A percentile compares a stretch with the other conserved stretches of the same genome.
phyloP scores from a whole-genome alignment of 2,329 filamentous ascomycete genomes.

The Pseudopithomyces chartarum region DNA sequence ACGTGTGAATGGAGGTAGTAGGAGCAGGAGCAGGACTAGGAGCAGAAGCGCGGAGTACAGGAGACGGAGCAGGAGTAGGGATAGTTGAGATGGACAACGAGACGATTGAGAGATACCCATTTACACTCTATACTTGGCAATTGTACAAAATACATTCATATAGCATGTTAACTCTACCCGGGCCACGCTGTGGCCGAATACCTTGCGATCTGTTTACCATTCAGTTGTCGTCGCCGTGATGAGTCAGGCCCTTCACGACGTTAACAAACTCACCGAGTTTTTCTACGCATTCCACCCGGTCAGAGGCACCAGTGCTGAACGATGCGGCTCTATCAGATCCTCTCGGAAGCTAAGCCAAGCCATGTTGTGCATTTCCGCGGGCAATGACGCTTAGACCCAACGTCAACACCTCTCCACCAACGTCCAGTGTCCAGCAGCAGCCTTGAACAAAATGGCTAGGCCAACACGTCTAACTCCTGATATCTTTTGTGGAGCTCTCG shows the following conservation, averaged over 20 bases:
- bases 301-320: background rate
- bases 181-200: too few species aligned
- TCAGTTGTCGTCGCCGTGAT: too few species aligned
- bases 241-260: too few species aligned
- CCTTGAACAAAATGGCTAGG: background rate
- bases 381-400: background rate
- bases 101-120: background rate
- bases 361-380: conserved; percentile 5
- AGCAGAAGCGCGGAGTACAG: conserved; percentile 6
- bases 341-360: background rate
- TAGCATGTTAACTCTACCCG: too few species aligned
- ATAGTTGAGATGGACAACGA: conserved; percentile 3
- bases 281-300: too few species aligned
- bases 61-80: conserved; percentile 2
- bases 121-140: too few species aligned
- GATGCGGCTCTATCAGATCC: background rate
- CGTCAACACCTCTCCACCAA: conserved; percentile 1
- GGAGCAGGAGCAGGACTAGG: conserved; percentile 4
- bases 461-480: too few species aligned
- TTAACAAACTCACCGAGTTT: too few species aligned
- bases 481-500: too few species aligned
- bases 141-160: too few species aligned
- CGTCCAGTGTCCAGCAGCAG: background rate
- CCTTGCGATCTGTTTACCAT: too few species aligned
- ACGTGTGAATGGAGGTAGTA: background rate